phyloP scores from a whole-genome alignment of 768 basidiomycete genomes.

The Trametes cinnabarina region DNA sequence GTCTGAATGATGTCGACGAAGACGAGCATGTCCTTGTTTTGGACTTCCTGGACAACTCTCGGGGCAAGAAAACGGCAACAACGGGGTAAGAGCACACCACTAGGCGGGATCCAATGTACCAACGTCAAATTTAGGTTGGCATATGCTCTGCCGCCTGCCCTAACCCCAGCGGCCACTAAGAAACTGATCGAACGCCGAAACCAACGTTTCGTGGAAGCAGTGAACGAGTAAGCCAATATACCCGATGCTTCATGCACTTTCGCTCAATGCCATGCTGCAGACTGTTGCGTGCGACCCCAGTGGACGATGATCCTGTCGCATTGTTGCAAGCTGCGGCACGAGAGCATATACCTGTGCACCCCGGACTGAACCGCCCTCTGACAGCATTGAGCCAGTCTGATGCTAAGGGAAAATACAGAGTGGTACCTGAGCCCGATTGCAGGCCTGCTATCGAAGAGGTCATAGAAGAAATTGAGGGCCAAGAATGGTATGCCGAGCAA shows the following conservation, averaged over 20 bases:
- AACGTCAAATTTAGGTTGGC: slow-evolving; percentile 26
- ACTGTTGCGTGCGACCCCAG: slow-evolving; percentile 52
- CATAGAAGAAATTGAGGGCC: slow-evolving; percentile 53
- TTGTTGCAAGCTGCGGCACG: slow-evolving; percentile 66
- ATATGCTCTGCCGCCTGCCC: slow-evolving; percentile 37
- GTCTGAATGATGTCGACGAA: slow-evolving; percentile 30
- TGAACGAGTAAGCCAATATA: slow-evolving; percentile 53
- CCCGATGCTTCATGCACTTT: background rate
- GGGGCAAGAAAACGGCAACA: slow-evolving; percentile 31
- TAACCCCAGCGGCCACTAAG: slow-evolving; percentile 59
- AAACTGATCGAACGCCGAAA: slow-evolving; percentile 74
- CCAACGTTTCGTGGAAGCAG: slow-evolving; percentile 56
- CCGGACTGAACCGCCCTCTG: slow-evolving; percentile 25
- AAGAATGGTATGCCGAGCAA: slow-evolving; percentile 70
- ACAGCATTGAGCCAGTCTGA: slow-evolving; percentile 1
- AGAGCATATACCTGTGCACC: slow-evolving; percentile 71
- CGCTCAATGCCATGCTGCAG: slow-evolving; percentile 33
- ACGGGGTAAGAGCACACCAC: slow-evolving; percentile 31
- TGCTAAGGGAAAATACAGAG: slow-evolving; percentile 18
- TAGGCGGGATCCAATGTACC: slow-evolving; percentile 33
- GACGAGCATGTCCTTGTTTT: slow-evolving; percentile 51
- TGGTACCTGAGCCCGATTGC: slow-evolving; percentile 42
- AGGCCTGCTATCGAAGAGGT: slow-evolving; percentile 59
- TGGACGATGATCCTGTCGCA: slow-evolving; percentile 56
- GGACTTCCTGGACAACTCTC: slow-evolving; percentile 49